These are phyloP conservation scores for Lasiodiplodia hormozganensis DNA, from an alignment of 2,329 filamentous ascomycete species.

Conservation along the genomic window DNA sequence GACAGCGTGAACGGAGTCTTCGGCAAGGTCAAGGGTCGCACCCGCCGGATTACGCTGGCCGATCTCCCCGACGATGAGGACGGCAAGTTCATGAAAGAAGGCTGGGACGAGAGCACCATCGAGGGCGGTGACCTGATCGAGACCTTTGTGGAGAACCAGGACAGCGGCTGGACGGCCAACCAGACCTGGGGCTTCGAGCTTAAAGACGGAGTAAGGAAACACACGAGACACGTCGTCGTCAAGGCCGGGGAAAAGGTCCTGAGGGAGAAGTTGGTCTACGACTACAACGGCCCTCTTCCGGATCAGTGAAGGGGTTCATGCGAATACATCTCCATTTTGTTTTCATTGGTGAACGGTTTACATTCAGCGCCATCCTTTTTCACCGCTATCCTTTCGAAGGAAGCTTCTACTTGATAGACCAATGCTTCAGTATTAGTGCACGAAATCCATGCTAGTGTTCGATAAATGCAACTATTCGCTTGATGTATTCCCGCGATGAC, in stretches of 20 bases:
- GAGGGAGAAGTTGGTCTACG: slow-evolving; percentile 8
- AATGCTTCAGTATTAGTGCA: too few relatives aligned
- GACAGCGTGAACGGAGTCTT: slow-evolving; percentile 82
- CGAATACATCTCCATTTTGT: too few relatives aligned
- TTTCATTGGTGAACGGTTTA: too few relatives aligned
- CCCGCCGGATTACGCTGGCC: slow-evolving; percentile 54
- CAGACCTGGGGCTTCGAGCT: slow-evolving; percentile 44
- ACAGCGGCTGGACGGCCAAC: slow-evolving; percentile 45
- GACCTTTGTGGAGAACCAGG: slow-evolving; percentile 42
- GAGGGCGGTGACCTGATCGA: slow-evolving; percentile 39
- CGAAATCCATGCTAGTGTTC: too few relatives aligned
- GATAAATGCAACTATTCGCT: too few relatives aligned
- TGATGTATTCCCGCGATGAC: too few relatives aligned
- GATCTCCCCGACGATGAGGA: slow-evolving; percentile 24
- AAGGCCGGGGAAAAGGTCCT: slow-evolving; percentile 34
- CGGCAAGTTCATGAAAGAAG: slow-evolving; percentile 4
- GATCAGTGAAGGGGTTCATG: too few relatives aligned
- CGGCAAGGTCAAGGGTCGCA: slow-evolving; percentile 70
- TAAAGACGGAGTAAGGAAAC: slow-evolving; percentile 38
- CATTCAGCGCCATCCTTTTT: too few relatives aligned
- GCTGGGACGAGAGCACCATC: slow-evolving; percentile 40
- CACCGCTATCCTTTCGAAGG: too few relatives aligned
- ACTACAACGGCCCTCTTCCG: not conserved
- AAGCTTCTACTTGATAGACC: too few relatives aligned
- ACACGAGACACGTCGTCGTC: slow-evolving; percentile 43